phyloP scores from a whole-genome alignment of 768 basidiomycete species.

The Macrolepiota dolichaula region DNA sequence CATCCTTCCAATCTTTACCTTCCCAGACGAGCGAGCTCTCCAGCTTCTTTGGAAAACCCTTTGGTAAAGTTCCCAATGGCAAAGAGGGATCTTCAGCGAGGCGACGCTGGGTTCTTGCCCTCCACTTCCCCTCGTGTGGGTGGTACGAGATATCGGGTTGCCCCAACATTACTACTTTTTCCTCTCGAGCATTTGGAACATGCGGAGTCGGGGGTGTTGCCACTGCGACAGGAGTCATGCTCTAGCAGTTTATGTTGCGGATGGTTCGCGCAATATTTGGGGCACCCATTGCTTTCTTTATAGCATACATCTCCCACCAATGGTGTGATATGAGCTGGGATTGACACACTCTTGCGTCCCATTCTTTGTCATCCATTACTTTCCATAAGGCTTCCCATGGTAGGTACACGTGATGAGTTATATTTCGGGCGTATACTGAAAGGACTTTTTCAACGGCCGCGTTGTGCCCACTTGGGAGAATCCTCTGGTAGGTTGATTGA shows the following conservation, averaged over 20 bases:
- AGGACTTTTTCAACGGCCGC: too few relatives aligned
- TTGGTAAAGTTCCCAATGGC: slow-evolving; percentile 23
- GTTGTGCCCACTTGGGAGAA: too few relatives aligned
- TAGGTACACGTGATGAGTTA: not conserved
- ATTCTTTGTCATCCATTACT: too few relatives aligned
- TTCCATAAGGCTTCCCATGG: too few relatives aligned
- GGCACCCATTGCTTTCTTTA: not conserved
- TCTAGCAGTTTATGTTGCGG: not conserved
- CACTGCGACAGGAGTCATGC: not conserved
- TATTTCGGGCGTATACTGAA: too few relatives aligned
- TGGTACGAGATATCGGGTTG: slow-evolving; percentile 36
- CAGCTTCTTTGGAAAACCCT: slow-evolving; percentile 30
- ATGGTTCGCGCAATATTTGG: not conserved
- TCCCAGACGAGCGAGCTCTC: slow-evolving; percentile 36
- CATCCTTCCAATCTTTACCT: slow-evolving; percentile 34
- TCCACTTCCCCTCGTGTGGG: slow-evolving; percentile 34
- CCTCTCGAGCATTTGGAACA: too few relatives aligned
- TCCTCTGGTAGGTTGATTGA: not conserved
- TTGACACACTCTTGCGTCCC: not conserved
- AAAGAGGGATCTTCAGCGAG: slow-evolving; percentile 30
- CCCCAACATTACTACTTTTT: not conserved
- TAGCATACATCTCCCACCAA: not conserved
- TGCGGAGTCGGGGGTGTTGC: not conserved
- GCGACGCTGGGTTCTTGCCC: slow-evolving; percentile 29
- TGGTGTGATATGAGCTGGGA: not conserved